A percentile compares a stretch with the other conserved stretches of the same genome.
These are phyloP conservation scores for Leccinum angustisporum DNA, from an alignment of 1,284 basidiomycete species.

Conservation along the genomic window DNA sequence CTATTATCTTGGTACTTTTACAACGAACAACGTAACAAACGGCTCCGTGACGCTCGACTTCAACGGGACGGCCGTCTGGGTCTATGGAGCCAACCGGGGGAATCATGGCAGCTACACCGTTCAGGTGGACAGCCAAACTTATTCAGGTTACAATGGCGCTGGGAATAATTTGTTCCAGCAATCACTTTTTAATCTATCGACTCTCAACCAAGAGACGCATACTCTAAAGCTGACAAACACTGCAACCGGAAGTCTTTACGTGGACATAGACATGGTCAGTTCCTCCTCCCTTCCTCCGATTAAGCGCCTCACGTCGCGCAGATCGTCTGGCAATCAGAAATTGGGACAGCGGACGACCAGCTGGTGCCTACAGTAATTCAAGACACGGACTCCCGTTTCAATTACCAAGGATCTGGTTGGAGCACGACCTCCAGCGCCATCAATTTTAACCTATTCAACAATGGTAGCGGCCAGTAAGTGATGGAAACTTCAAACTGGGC, in stretches of 20 bases:
- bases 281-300: background rate
- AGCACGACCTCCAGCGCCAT: constrained; percentile 15
- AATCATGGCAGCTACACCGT: constrained; percentile 37
- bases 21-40: constrained; percentile 27
- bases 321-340: constrained; percentile 33
- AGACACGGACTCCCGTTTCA: constrained; percentile 32
- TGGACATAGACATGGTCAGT: constrained; percentile 37
- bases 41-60: constrained; percentile 35
- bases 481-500: background rate
- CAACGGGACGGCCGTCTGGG: constrained; percentile 37
- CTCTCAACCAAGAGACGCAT: constrained; percentile 31
- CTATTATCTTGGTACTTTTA: constrained; percentile 35
- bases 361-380: constrained; percentile 22
- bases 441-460: constrained; percentile 26
- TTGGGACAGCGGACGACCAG: constrained; percentile 23
- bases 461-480: constrained; percentile 37
- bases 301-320: constrained; percentile 2
- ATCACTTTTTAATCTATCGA: constrained; percentile 30
- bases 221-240: constrained; percentile 33
- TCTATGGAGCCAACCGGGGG: constrained; percentile 34
- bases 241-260: constrained; percentile 17
- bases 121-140: constrained; percentile 29
- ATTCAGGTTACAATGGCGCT: constrained; percentile 9
- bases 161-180: constrained; percentile 24
- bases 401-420: constrained; percentile 31